Conservation (phyloP, 352 stramenopile species). For the Phytophthora quininea region DNA sequence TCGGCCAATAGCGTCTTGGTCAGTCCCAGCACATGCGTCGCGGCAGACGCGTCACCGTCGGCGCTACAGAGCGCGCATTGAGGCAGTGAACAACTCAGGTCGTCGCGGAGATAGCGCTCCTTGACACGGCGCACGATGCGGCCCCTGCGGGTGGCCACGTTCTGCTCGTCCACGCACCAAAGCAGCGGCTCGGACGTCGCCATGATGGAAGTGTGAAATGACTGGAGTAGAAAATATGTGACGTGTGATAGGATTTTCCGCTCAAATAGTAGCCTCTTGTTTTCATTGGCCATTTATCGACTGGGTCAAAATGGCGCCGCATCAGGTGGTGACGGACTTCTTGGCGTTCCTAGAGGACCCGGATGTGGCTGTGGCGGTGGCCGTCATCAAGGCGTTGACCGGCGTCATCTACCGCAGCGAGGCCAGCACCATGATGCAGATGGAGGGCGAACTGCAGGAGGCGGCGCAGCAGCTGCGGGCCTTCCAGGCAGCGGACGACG, state of each 20-base stretch:
- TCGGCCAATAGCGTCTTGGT: conserved; percentile 69
- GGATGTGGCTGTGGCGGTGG: conserved; percentile 90
- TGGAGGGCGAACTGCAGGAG: conserved; percentile 92
- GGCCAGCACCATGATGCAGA: conserved; percentile 96
- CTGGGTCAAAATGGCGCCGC: conserved; percentile 5
- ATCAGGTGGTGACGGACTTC: conserved; percentile 73
- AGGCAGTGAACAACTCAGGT: conserved; percentile 80
- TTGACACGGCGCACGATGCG: conserved; percentile 79
- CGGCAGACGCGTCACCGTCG: conserved; percentile 59
- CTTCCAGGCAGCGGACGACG: conserved; percentile 52
- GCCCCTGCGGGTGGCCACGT: conserved; percentile 82
- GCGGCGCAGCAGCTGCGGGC: conserved; percentile 76
- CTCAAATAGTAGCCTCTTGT: too few relatives aligned
- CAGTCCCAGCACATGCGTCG: conserved; percentile 58
- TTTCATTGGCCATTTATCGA: neutral
- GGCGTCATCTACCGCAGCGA: conserved; percentile 90
- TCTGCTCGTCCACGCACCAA: conserved; percentile 79
- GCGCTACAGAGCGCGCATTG: conserved; percentile 63
- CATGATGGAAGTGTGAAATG: neutral
- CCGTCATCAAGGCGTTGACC: conserved; percentile 94
- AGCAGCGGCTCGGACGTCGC: conserved; percentile 42
- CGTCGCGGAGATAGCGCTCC: conserved; percentile 91
- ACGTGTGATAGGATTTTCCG: too few relatives aligned
- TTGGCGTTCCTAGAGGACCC: conserved; percentile 72
- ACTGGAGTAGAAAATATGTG: too few relatives aligned